These are phyloP conservation scores for Thymus mandschuricus DNA, from an alignment of 257 asterid genomes.

Conservation along the genomic window DNA sequence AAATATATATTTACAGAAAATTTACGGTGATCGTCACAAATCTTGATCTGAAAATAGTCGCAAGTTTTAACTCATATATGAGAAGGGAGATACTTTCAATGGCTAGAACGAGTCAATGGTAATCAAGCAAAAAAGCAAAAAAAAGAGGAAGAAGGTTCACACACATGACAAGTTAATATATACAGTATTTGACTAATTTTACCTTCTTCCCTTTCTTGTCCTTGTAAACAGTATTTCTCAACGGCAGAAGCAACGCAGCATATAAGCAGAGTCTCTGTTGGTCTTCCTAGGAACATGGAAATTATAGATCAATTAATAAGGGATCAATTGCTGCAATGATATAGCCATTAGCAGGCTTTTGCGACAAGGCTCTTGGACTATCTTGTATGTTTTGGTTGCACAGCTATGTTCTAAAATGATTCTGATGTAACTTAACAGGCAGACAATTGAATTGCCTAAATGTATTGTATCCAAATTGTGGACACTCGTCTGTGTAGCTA, in stretches of 20 bases:
- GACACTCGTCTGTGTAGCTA: not conserved
- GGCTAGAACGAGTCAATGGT: not conserved
- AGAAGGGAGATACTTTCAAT: not conserved
- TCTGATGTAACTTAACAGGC: not conserved
- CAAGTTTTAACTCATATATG: no score
- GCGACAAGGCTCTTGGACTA: not conserved
- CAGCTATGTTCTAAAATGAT: not conserved
- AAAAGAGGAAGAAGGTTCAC: no score
- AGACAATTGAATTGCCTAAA: not conserved
- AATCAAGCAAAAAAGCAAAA: not conserved
- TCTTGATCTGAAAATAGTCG: no score
- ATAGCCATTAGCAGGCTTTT: no score
- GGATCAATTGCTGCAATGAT: not conserved
- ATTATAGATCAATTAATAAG: not conserved
- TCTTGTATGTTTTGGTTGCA: not conserved
- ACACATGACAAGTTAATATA: not conserved
- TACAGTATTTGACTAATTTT: constrained; percentile 26
- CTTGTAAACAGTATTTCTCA: constrained; percentile 58
- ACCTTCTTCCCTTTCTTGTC: constrained; percentile 77
- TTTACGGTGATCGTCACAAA: not conserved
- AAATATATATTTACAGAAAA: not conserved
- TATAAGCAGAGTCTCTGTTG: constrained; percentile 74
- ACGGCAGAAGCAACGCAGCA: constrained; percentile 81
- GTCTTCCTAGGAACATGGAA: constrained; percentile 49
- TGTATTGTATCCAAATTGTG: not conserved